These are phyloP conservation scores for Myxozyma vanderwaltii DNA, from an alignment of 805 yeast genomes.

Conservation along the genomic window DNA sequence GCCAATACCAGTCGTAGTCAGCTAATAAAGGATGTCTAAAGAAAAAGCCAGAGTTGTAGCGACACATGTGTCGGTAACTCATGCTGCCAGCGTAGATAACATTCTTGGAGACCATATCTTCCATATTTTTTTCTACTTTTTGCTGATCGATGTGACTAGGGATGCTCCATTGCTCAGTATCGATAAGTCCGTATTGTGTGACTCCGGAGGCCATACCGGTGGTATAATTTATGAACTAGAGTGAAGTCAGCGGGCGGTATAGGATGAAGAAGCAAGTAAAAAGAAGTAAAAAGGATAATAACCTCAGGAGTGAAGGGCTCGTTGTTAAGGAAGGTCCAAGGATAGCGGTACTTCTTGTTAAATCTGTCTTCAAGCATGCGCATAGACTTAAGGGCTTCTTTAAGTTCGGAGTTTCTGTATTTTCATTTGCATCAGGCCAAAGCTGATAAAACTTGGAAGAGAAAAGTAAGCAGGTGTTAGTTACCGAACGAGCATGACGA, in stretches of 20 bases:
- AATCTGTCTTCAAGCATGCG: conserved; percentile 76
- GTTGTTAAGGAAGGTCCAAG: conserved; percentile 91
- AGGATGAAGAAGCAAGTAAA: not conserved
- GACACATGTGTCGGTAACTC: conserved; percentile 90
- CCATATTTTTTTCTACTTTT: conserved; percentile 51
- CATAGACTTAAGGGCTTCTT: conserved; percentile 59
- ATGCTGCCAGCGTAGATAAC: conserved; percentile 66
- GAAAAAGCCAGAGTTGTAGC: conserved; percentile 90
- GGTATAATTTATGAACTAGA: conserved; percentile 58
- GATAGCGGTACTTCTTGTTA: conserved; percentile 73
- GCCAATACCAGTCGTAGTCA: conserved; percentile 85
- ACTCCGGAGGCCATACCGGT: conserved; percentile 62
- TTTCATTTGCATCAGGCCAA: not conserved
- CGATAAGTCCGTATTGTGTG: conserved; percentile 71
- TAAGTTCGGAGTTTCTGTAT: conserved; percentile 60
- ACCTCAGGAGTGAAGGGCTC: conserved; percentile 65
- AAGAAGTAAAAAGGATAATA: no score
- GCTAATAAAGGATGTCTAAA: conserved; percentile 72
- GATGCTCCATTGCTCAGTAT: conserved; percentile 76
- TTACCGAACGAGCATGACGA: conserved; percentile 77
- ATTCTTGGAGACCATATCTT: conserved; percentile 47
- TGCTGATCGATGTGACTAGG: conserved; percentile 72
- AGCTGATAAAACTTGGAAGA: not conserved
- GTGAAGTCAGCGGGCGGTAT: no score
- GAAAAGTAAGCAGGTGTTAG: not conserved